These are phyloP conservation scores for Ajuga chamaepitys DNA, from an alignment of 257 asterid species.

Conservation along the genomic window DNA sequence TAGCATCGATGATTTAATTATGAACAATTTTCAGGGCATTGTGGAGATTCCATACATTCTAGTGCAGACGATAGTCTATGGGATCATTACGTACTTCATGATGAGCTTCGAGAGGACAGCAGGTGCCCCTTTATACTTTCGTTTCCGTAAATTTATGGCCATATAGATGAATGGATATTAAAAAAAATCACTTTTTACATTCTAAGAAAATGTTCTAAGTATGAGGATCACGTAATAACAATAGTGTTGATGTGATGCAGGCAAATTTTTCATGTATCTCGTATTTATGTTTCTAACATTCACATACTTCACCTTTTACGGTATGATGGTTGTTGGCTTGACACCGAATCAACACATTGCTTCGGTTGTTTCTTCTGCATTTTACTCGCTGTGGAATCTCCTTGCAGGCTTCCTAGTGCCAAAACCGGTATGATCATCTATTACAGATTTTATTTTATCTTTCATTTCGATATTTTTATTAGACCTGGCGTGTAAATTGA, in stretches of 20 bases:
- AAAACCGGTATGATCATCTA: constrained; percentile 40
- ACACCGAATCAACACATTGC: constrained; percentile 44
- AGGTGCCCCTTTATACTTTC: constrained; percentile 29
- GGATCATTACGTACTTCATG: constrained; percentile 78
- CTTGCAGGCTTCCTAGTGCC: constrained; percentile 53
- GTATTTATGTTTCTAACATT: constrained; percentile 43
- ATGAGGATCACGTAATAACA: background rate
- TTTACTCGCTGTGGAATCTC: constrained; percentile 46
- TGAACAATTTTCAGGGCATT: constrained; percentile 46
- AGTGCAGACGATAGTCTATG: constrained; percentile 56
- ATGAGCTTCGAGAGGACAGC: constrained; percentile 71
- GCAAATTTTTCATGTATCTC: constrained; percentile 32
- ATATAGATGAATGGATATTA: background rate
- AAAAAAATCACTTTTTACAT: background rate
- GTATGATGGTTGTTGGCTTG: constrained; percentile 54
- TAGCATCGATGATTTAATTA: too few relatives aligned
- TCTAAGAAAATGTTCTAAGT: background rate
- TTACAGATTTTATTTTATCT: too few relatives aligned
- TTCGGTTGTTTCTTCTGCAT: constrained; percentile 36
- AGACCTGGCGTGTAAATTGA: background rate
- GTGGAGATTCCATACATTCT: constrained; percentile 78
- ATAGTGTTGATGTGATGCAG: constrained; percentile 22
- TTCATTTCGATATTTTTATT: background rate
- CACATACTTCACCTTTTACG: constrained; percentile 46
- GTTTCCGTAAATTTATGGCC: background rate